Evolutionary conservation across 805 yeast genomes (phyloP).

Genomic region (Candida sanyiensis): DNA sequence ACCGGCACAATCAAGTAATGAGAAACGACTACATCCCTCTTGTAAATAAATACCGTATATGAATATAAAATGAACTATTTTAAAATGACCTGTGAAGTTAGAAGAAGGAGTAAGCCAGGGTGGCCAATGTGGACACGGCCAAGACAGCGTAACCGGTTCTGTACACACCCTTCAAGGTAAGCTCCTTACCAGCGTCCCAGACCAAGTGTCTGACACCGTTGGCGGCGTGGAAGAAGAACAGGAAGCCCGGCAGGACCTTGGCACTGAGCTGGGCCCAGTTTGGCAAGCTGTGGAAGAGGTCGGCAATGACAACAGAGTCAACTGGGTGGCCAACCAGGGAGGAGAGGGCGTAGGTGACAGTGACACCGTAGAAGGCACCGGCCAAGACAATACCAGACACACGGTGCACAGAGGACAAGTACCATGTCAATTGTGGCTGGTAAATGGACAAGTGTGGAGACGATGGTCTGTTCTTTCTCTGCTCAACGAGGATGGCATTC

Average conservation of each 20-base stretch:
- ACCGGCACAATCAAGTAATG: slow-evolving; percentile 4
- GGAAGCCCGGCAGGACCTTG: slow-evolving; percentile 70
- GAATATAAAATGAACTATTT: slow-evolving; percentile 2
- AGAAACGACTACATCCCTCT: slow-evolving; percentile 1
- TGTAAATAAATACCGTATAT: slow-evolving; percentile 6
- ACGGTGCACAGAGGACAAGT: slow-evolving; percentile 79
- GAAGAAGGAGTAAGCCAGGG: slow-evolving; percentile 39
- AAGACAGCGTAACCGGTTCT: slow-evolving; percentile 84
- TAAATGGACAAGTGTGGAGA: slow-evolving; percentile 90
- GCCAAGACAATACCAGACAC: slow-evolving; percentile 83
- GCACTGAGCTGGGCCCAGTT: slow-evolving; percentile 50
- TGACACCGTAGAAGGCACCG: slow-evolving; percentile 68
- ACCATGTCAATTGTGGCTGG: slow-evolving; percentile 85
- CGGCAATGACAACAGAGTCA: slow-evolving; percentile 30
- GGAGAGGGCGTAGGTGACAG: slow-evolving; percentile 68
- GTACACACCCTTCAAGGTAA: slow-evolving; percentile 82
- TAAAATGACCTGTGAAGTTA: background rate
- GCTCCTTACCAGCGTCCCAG: slow-evolving; percentile 86
- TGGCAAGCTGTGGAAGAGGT: slow-evolving; percentile 51
- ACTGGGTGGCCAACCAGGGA: slow-evolving; percentile 51
- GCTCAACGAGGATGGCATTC: slow-evolving; percentile 64
- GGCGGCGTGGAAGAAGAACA: slow-evolving; percentile 80
- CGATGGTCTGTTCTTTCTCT: slow-evolving; percentile 81
- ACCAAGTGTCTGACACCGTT: slow-evolving; percentile 90
- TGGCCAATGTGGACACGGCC: slow-evolving; percentile 52